phyloP scores from a whole-genome alignment of 495 filamentous ascomycete genomes.

The Daldinia childiae region DNA sequence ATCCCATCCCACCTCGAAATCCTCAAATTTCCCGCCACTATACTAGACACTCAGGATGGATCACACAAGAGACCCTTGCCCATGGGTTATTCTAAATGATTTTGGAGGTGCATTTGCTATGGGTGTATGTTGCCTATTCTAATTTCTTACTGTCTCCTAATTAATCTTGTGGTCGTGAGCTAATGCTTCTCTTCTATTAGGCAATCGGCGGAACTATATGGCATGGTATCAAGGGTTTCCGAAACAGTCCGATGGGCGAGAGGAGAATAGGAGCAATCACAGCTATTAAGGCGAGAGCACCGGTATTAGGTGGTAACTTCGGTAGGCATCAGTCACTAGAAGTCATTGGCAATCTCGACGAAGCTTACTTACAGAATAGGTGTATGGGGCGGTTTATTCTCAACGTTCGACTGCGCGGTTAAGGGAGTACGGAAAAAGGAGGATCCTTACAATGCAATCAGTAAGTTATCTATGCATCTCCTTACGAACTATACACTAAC shows the following conservation, averaged over 20 bases:
- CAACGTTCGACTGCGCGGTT: constrained; percentile 95
- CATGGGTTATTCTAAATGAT: constrained; percentile 95
- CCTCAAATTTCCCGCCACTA: not conserved
- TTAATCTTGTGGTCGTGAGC: not conserved
- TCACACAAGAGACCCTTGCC: constrained; percentile 88
- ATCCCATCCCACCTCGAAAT: not conserved
- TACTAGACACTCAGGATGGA: constrained; percentile 64
- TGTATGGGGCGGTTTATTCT: constrained; percentile 95
- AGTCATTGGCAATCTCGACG: not conserved
- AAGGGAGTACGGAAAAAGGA: constrained; percentile 97
- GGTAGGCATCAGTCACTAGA: constrained; percentile 53
- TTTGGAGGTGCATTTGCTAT: constrained; percentile 98
- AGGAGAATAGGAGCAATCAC: constrained; percentile 94
- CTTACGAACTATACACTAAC: not conserved
- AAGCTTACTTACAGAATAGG: constrained; percentile 19
- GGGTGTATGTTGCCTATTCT: constrained; percentile 72
- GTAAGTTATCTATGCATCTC: not conserved
- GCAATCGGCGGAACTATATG: constrained; percentile 93
- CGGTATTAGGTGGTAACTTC: constrained; percentile 96
- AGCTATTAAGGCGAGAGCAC: constrained; percentile 95
- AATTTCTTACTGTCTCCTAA: not conserved
- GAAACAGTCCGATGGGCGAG: constrained; percentile 90
- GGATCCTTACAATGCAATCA: constrained; percentile 95
- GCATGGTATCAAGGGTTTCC: constrained; percentile 97
- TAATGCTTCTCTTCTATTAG: constrained; percentile 49